Evolutionary conservation across 2,329 filamentous ascomycete genomes (phyloP).

Genomic region (Botryotinia narcissicola): DNA sequence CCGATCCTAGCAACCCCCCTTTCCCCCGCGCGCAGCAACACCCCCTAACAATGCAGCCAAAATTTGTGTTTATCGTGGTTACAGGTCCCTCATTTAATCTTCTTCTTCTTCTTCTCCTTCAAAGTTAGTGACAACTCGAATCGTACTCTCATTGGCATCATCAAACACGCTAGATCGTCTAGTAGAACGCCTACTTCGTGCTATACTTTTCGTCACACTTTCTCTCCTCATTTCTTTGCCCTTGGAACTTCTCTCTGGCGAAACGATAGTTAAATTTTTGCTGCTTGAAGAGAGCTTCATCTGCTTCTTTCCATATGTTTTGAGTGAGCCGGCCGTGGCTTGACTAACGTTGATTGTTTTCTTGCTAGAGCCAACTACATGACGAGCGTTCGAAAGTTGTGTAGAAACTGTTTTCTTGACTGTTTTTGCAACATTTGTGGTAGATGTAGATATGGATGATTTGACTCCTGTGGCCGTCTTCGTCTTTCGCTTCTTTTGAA

Average conservation of each 20-base stretch:
- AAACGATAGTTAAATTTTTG: constrained; percentile 31
- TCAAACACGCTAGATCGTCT: constrained; percentile 9
- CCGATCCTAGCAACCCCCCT: constrained; percentile 22
- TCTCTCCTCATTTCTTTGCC: constrained; percentile 22
- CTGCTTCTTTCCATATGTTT: constrained; percentile 32
- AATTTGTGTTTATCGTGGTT: constrained; percentile 1
- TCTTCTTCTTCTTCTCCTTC: constrained; percentile 21
- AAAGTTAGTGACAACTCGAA: constrained; percentile 27
- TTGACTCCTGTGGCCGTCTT: constrained; percentile 41
- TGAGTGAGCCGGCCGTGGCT: constrained; percentile 29
- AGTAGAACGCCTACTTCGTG: constrained; percentile 25
- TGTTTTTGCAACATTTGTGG: constrained; percentile 40
- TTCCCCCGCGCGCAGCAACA: neutral
- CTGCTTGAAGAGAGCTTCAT: constrained; percentile 30
- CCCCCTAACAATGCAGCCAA: constrained; percentile 14
- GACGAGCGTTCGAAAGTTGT: constrained; percentile 29
- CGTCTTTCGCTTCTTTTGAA: constrained; percentile 50
- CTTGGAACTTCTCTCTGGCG: constrained; percentile 20
- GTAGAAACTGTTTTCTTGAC: constrained; percentile 43
- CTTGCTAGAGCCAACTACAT: constrained; percentile 26
- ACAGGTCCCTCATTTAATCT: constrained; percentile 9
- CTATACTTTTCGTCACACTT: constrained; percentile 24
- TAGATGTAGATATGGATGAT: constrained; percentile 37
- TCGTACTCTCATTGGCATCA: constrained; percentile 27
- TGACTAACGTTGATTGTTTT: constrained; percentile 24